phyloP scores from a whole-genome alignment of 176 grass and related monocot genomes.

The Avena atlantica region DNA sequence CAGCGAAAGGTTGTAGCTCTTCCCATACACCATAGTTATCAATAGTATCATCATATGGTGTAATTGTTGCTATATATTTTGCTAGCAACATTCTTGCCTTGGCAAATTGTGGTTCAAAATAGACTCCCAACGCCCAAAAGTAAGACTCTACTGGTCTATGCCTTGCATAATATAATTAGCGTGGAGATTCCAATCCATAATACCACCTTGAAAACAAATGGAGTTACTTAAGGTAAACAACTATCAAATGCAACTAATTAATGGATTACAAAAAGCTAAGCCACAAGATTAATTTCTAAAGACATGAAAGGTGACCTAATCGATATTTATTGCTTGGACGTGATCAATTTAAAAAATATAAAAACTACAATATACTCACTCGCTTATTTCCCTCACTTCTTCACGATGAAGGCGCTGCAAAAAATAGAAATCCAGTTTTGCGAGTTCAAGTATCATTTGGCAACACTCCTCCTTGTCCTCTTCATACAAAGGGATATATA shows the following conservation, averaged over 20 bases:
- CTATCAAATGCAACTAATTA: too few relatives aligned
- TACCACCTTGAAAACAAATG: slow-evolving; percentile 31
- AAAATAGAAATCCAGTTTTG: slow-evolving; percentile 32
- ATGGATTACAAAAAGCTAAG: too few relatives aligned
- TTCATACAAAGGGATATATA: slow-evolving; percentile 44
- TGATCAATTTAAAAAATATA: too few relatives aligned
- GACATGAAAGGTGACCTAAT: too few relatives aligned
- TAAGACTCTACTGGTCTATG: slow-evolving; percentile 38
- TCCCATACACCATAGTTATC: slow-evolving; percentile 37
- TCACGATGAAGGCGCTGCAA: background rate
- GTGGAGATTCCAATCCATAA: background rate
- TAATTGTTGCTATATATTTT: too few relatives aligned
- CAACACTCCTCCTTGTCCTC: slow-evolving; percentile 23
- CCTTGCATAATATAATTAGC: slow-evolving; percentile 20
- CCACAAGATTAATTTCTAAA: too few relatives aligned
- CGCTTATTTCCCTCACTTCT: slow-evolving; percentile 43
- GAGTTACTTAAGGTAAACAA: too few relatives aligned
- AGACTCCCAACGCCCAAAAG: background rate
- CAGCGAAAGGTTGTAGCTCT: slow-evolving; percentile 27
- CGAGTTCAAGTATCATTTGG: slow-evolving; percentile 2
- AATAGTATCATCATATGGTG: slow-evolving; percentile 39
- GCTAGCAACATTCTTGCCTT: too few relatives aligned
- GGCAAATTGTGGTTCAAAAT: too few relatives aligned
- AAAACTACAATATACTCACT: slow-evolving; percentile 6
- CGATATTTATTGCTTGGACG: too few relatives aligned